Percentiles rank a stretch among this genome's conserved stretches.
These are phyloP conservation scores for Candida xiaguanensis DNA, from an alignment of 805 yeast genomes.

Conservation along the genomic window DNA sequence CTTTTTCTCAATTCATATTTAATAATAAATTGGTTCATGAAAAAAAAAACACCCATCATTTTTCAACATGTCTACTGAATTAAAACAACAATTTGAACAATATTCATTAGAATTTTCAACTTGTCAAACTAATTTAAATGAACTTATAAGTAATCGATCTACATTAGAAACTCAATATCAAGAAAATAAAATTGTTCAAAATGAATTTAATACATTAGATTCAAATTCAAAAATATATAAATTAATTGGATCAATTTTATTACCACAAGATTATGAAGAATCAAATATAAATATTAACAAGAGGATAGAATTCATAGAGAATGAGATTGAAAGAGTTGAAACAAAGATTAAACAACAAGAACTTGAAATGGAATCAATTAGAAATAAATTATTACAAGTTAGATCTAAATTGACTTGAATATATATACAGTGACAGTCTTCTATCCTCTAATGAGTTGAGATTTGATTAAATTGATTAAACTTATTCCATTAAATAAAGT, in stretches of 20 bases:
- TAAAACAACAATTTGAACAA: slow-evolving; percentile 37
- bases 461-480: slow-evolving; percentile 61
- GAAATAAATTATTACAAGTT: slow-evolving; percentile 50
- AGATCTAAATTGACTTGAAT: slow-evolving; percentile 19
- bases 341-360: slow-evolving; percentile 48
- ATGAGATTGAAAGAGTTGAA: slow-evolving; percentile 76
- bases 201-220: slow-evolving; percentile 64
- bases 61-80: slow-evolving; percentile 15
- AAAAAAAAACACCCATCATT: not conserved
- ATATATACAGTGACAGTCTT: too few species aligned
- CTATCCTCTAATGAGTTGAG: slow-evolving; percentile 64
- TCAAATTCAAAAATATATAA: slow-evolving; percentile 79
- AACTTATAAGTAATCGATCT: slow-evolving; percentile 69
- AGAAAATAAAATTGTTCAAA: slow-evolving; percentile 85
- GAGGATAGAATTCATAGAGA: slow-evolving; percentile 81
- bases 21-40: too few species aligned
- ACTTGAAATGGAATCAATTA: slow-evolving; percentile 52
- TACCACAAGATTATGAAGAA: slow-evolving; percentile 84
- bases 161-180: slow-evolving; percentile 90
- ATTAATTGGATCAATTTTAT: slow-evolving; percentile 84
- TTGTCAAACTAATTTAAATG: slow-evolving; percentile 46
- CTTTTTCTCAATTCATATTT: too few species aligned
- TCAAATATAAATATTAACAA: slow-evolving; percentile 82
- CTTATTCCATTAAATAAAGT: slow-evolving; percentile 62
- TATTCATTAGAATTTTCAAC: slow-evolving; percentile 43